These are phyloP conservation scores for Inga leiocalycina DNA, from an alignment of 306 rosid genomes.

Conservation along the genomic window DNA sequence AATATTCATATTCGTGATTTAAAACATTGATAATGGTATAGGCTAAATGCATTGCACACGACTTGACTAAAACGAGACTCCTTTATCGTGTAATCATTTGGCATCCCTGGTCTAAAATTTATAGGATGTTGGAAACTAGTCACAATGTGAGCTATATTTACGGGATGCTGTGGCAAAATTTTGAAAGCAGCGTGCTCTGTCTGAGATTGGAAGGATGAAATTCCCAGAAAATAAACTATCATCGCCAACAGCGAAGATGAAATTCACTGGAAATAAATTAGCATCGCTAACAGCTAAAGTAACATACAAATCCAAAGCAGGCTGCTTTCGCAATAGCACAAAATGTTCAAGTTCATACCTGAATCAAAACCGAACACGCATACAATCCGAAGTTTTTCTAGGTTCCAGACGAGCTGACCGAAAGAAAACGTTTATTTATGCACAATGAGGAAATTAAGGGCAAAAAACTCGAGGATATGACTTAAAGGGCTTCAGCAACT, in stretches of 20 bases:
- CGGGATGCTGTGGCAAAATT: not conserved
- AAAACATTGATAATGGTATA: slow-evolving; percentile 46
- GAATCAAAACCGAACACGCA: not conserved
- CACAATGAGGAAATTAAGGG: slow-evolving; percentile 26
- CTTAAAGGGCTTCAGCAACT: slow-evolving; percentile 70
- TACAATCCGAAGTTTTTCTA: not conserved
- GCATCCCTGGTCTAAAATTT: not conserved
- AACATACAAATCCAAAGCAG: not conserved
- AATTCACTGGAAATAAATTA: not conserved
- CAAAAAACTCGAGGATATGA: slow-evolving; percentile 18
- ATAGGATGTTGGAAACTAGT: not conserved
- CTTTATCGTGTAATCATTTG: not conserved
- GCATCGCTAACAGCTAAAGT: not conserved
- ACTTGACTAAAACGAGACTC: not conserved
- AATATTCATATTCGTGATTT: not conserved
- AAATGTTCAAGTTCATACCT: not conserved
- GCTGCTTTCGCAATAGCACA: not conserved
- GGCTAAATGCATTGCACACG: slow-evolving; percentile 66
- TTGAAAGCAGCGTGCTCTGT: not conserved
- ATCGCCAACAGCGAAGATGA: not conserved
- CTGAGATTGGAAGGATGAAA: not conserved
- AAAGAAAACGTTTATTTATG: slow-evolving; percentile 39
- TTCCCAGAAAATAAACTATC: not conserved
- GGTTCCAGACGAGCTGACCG: not conserved
- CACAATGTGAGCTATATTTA: not conserved